Evolutionary conservation across 768 basidiomycete genomes (phyloP), one percentile per base, ranked within the genome.

Genomic region (Lactarius pseudohatsudake): DNA sequence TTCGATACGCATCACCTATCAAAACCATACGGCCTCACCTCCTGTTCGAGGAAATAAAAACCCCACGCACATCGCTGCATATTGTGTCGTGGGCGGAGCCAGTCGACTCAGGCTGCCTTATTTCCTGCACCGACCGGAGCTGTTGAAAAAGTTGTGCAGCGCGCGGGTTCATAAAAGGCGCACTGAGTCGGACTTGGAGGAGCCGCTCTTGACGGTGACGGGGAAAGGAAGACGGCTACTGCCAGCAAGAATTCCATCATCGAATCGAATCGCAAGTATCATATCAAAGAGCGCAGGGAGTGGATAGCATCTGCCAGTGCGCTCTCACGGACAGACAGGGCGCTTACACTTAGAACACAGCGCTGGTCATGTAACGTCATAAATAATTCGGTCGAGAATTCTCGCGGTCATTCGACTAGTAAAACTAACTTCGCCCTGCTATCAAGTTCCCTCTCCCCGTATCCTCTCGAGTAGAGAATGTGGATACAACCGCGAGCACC

Each of bases 391-490:
- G 20, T 38, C 36, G 2, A 26, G 26, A 26, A 1, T 26, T 26
- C 26, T 26, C 26, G 47, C 13, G 47, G 9, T 34, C 34, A 34
- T 10, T 34, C 34, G 34, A 34, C 34, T 34, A 10, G 9, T 38
- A 38, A 47, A 20, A 43, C 43, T 15, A 10, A 45, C 16, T 38
- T 28, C 8, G 22, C 26, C 30, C 41, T 28, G 18, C 38, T 16
- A 20, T 57, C 59, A 64, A 38, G 36, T 36, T 16, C 60, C 26
- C 26, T 26, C 26, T 26, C 26, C 62, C 18, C 66, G 68, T 63
- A 69, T 66, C 50, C 70, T 61, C 22, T 66, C 65, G 10, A 69
- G 64, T 1, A 69, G 43, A 50, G 70, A 69, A 9, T 69, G 40
- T 2, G 64, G 50, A 47, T 53, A 57, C 20, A 41, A n/a, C 15